Evolutionary conservation across 805 yeast species (phyloP), one percentile per base, ranked within the genome.

Genomic region (Yarrowia sp.): DNA sequence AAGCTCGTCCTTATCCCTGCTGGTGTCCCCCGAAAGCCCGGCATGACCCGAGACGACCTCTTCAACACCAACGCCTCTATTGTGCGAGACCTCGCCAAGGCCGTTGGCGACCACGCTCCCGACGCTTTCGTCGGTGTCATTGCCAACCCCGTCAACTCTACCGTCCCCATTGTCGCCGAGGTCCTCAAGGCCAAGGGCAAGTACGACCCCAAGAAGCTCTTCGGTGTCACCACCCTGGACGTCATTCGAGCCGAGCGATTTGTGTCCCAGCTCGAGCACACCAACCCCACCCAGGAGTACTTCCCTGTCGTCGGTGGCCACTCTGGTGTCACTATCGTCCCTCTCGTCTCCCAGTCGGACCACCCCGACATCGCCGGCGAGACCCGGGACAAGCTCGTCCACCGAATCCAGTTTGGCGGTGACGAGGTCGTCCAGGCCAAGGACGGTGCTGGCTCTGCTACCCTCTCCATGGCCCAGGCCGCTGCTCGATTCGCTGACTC

Each of bases 351-450:
- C 24, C 70, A 68, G 63, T 67, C 72, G 47, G 55, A 65, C 49
- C 78, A 78, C 58, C 65, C 76, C 70, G 63, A 71, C 71, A 68
- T 70, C 69, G 70, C 77, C 73, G 61, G 71, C 70, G 73, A 71
- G 69, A 66, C 66, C 36, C 68, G 70, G 61, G 84, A 83, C 69
- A 82, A 82, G 65, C 82, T 92, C 68, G 83, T 90, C 70, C 81
- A 90, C 81, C 84, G 98, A 77, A 92, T 92, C 68, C 97, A 92
- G 78, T 91, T 87, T 69, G 96, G 96, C 65, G 98, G 98, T 72
- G 98, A 92, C 73, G 97, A 93, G 76, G 96, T 92, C 51, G 98
- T 92, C 66, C 80, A 88, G 78, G 97, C 97, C 62, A 92, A 92
- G 79, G 87, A 89, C 69, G 97, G 97, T 66, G 86, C 86, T 59